Percentiles rank a stretch among this genome's conserved stretches.
Conservation (phyloP, 1,139 yeast species). For the Yamadazyma pseudoaaseri region DNA sequence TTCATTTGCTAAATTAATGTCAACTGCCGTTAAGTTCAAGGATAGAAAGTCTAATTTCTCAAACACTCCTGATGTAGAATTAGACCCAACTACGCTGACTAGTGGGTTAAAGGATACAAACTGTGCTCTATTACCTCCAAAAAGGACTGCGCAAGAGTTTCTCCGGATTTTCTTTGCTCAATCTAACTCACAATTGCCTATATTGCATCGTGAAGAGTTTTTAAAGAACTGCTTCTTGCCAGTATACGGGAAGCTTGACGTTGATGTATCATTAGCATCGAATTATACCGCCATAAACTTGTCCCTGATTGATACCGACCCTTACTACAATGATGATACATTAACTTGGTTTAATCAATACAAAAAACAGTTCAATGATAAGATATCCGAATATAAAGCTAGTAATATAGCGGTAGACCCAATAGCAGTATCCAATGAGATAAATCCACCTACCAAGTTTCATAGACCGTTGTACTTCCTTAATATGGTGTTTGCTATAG, state of each 20-base stretch:
- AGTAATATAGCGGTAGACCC: constrained; percentile 21
- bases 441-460: constrained; percentile 46
- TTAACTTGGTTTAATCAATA: constrained; percentile 49
- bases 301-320: constrained; percentile 10
- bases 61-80: constrained; percentile 12
- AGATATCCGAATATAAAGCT: constrained; percentile 12
- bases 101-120: constrained; percentile 17
- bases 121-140: constrained; percentile 66
- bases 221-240: constrained; percentile 68
- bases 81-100: constrained; percentile 11
- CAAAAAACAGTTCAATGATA: constrained; percentile 27
- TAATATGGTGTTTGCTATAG: constrained; percentile 76
- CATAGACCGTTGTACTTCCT: constrained; percentile 56
- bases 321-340: constrained; percentile 20
- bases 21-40: constrained; percentile 71
- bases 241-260: constrained; percentile 66
- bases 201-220: constrained; percentile 78
- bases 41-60: constrained; percentile 21
- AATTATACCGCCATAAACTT: constrained; percentile 52
- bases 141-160: constrained; percentile 65
- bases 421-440: constrained; percentile 31
- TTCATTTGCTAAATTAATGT: constrained; percentile 72
- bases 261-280: constrained; percentile 56
- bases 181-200: constrained; percentile 78
- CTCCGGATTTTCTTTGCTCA: constrained; percentile 72